These are phyloP conservation scores for Sarcomyxa edulis DNA, from an alignment of 768 basidiomycete genomes.

Conservation along the genomic window DNA sequence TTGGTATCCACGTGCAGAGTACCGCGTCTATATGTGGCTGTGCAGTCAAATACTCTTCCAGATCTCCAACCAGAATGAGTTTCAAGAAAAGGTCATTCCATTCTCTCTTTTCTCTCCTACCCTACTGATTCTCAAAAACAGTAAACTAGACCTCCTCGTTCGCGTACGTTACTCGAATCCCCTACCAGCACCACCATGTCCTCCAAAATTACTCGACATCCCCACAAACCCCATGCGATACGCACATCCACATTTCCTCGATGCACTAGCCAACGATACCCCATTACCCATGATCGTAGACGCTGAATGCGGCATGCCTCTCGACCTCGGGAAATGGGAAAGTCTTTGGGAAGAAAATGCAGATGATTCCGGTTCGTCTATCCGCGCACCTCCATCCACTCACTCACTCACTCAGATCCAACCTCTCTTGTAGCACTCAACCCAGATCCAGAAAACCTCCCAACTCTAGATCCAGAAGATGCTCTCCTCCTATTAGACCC, in stretches of 20 bases:
- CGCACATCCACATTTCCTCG: constrained; percentile 79
- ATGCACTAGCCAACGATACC: constrained; percentile 72
- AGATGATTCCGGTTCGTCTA: constrained; percentile 55
- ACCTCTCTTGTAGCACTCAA: constrained; percentile 43
- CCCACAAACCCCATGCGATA: constrained; percentile 89
- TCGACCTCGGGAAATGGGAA: constrained; percentile 81
- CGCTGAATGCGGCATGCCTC: constrained; percentile 93
- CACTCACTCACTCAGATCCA: no score
- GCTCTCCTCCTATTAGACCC: constrained; percentile 71
- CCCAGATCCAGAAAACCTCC: constrained; percentile 55
- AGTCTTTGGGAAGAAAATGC: constrained; percentile 80
- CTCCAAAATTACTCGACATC: constrained; percentile 90
- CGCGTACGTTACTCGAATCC: constrained; percentile 93
- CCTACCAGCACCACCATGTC: constrained; percentile 93
- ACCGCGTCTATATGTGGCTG: no score
- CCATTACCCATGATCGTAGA: constrained; percentile 95
- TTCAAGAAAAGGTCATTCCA: constrained; percentile 47
- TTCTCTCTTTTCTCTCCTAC: neutral
- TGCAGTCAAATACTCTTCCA: no score
- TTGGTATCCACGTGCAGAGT: no score
- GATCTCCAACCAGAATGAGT: constrained; percentile 32
- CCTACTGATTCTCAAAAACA: constrained; percentile 20
- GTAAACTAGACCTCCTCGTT: constrained; percentile 87
- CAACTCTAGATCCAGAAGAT: constrained; percentile 68
- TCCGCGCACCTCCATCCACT: no score